phyloP scores from a whole-genome alignment of 352 stramenopile species.

The Thalassiosira exigua region DNA sequence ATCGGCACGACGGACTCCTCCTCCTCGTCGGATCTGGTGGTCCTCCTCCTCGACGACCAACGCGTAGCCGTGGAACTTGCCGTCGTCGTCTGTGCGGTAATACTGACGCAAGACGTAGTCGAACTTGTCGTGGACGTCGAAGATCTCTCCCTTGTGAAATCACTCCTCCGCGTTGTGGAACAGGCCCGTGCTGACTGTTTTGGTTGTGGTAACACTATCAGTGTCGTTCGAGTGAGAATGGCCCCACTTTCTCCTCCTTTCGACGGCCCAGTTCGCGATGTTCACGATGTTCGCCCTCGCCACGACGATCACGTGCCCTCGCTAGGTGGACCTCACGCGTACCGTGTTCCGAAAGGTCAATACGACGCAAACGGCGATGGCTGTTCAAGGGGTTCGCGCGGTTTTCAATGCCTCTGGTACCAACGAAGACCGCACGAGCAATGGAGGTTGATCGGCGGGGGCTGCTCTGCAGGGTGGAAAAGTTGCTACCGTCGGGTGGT shows the following conservation, averaged over 20 bases:
- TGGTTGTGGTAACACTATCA: not conserved
- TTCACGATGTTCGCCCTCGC: slow-evolving; percentile 21
- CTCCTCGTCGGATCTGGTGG: too few relatives aligned
- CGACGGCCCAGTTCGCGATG: slow-evolving; percentile 11
- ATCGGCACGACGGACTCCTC: too few relatives aligned
- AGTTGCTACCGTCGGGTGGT: too few relatives aligned
- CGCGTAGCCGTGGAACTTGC: slow-evolving; percentile 17
- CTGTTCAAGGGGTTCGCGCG: not conserved
- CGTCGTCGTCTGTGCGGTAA: slow-evolving; percentile 11
- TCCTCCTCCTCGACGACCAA: too few relatives aligned
- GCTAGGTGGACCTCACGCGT: slow-evolving; percentile 9
- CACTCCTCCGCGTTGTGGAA: slow-evolving; percentile 27
- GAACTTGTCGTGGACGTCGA: slow-evolving; percentile 11
- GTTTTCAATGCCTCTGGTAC: not conserved
- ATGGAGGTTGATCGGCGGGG: too few relatives aligned
- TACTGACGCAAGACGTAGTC: slow-evolving; percentile 29
- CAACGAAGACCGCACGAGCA: not conserved
- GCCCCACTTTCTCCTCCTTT: not conserved
- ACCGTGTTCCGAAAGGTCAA: too few relatives aligned
- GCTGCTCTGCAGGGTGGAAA: too few relatives aligned
- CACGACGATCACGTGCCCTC: slow-evolving; percentile 10
- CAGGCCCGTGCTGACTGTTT: not conserved
- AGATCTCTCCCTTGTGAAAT: slow-evolving; percentile 22
- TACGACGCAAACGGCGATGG: too few relatives aligned
- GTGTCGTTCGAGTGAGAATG: not conserved